Percentiles rank a stretch among this genome's conserved stretches.
These are phyloP conservation scores for Huntiella savannae DNA, from an alignment of 2,329 filamentous ascomycete genomes.

Conservation along the genomic window DNA sequence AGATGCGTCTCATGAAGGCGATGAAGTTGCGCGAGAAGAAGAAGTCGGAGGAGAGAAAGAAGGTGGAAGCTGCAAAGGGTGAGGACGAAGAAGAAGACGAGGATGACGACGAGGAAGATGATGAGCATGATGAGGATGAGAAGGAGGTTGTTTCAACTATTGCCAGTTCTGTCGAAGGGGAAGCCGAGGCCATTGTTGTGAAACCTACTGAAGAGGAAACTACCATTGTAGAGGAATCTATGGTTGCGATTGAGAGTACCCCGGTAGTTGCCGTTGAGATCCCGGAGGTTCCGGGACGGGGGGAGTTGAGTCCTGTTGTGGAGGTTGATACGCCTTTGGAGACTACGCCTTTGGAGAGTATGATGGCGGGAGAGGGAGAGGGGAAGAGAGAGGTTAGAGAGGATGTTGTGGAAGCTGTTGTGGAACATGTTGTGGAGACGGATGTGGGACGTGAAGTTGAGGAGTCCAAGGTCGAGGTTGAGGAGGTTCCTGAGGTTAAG, in stretches of 20 bases:
- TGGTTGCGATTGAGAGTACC: neutral
- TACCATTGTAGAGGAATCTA: slow-evolving; percentile 4
- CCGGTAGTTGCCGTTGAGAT: neutral
- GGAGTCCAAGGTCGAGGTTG: neutral
- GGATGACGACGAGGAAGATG: slow-evolving; percentile 14
- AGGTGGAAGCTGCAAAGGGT: neutral
- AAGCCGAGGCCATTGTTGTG: neutral
- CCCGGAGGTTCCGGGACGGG: no score
- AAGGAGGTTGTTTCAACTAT: neutral
- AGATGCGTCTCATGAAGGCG: slow-evolving; percentile 82
- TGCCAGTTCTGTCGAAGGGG: slow-evolving; percentile 1
- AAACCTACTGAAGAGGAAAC: neutral
- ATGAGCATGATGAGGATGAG: slow-evolving; percentile 11
- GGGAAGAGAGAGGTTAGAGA: neutral
- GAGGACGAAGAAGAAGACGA: slow-evolving; percentile 13
- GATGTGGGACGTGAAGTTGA: neutral
- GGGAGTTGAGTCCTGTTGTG: no score
- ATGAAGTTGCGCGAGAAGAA: slow-evolving; percentile 78
- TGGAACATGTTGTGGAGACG: neutral
- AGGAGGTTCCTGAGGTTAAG: slow-evolving; percentile 6
- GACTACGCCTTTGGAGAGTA: no score
- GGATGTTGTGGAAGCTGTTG: neutral
- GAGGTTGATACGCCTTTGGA: no score
- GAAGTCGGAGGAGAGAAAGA: slow-evolving; percentile 11
- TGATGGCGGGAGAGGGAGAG: neutral